These are phyloP conservation scores for Thermomucor indicae-seudaticae DNA, from an alignment of 371 early-diverging fungal species.

Conservation along the genomic window DNA sequence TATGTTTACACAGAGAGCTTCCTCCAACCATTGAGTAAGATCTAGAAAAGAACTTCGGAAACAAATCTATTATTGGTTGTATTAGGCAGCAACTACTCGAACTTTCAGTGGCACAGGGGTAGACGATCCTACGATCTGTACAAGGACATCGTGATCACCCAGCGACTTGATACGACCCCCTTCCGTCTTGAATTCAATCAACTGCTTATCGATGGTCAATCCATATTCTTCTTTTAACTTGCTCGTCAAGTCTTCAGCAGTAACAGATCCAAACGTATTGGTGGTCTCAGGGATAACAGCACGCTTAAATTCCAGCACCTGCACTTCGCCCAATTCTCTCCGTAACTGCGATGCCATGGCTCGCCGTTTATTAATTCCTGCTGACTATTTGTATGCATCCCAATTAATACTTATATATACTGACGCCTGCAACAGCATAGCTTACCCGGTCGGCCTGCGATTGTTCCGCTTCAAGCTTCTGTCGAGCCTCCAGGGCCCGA, in stretches of 20 bases:
- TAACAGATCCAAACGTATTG: conserved; percentile 50
- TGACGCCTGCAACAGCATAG: neutral
- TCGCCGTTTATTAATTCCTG: too few species aligned
- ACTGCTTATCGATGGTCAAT: conserved; percentile 28
- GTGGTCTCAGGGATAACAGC: conserved; percentile 38
- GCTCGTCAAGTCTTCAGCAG: conserved; percentile 36
- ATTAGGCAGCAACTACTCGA: too few species aligned
- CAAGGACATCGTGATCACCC: conserved; percentile 23
- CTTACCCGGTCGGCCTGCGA: neutral
- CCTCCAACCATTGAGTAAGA: too few species aligned
- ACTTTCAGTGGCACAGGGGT: too few species aligned
- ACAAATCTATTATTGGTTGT: too few species aligned
- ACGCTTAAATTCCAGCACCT: conserved; percentile 30
- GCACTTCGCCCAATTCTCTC: too few species aligned
- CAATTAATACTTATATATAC: too few species aligned
- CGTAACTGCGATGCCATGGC: too few species aligned
- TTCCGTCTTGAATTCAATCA: conserved; percentile 34
- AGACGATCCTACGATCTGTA: conserved; percentile 1
- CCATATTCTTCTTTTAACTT: conserved; percentile 36
- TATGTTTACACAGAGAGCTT: too few species aligned
- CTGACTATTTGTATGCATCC: too few species aligned
- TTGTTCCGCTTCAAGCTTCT: conserved; percentile 5
- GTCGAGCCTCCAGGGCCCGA: conserved; percentile 14
- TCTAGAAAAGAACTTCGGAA: too few species aligned
- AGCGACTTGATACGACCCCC: conserved; percentile 44